phyloP scores from a whole-genome alignment of 495 filamentous ascomycete species.

The Neurospora discreta region DNA sequence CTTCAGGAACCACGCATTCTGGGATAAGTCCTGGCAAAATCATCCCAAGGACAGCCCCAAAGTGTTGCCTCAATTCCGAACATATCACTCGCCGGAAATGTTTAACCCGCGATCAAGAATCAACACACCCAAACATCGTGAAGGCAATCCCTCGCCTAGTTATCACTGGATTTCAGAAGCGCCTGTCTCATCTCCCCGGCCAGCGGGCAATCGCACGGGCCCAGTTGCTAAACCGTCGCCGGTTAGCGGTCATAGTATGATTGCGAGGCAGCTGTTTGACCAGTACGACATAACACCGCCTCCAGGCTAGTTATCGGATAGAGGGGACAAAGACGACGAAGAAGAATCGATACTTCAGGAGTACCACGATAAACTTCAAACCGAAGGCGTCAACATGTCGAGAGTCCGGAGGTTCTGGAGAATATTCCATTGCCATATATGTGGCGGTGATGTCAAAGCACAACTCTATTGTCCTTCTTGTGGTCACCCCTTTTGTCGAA shows the following conservation, averaged over 20 bases:
- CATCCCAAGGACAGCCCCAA: background rate
- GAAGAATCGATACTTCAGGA: conserved; percentile 14
- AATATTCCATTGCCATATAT: conserved; percentile 32
- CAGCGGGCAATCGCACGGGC: background rate
- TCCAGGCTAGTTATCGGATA: conserved; percentile 31
- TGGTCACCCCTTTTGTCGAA: conserved; percentile 25
- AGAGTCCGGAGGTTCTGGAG: conserved; percentile 3
- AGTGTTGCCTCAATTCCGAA: background rate
- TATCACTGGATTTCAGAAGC: background rate
- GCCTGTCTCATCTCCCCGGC: background rate
- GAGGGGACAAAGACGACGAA: conserved; percentile 17
- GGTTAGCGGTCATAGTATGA: background rate
- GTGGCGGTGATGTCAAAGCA: conserved; percentile 22
- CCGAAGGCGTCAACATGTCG: background rate
- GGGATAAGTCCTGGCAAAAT: background rate
- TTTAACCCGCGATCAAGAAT: background rate
- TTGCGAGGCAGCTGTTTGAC: conserved; percentile 23
- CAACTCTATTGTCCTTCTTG: conserved; percentile 25
- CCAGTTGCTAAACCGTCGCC: background rate
- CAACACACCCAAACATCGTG: background rate
- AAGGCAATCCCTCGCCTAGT: background rate
- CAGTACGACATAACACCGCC: conserved; percentile 24
- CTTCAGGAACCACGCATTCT: background rate
- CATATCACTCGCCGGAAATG: background rate
- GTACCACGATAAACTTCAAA: conserved; percentile 1